Evolutionary conservation across 495 filamentous ascomycete genomes (phyloP).

Genomic region (Xylaria curta): DNA sequence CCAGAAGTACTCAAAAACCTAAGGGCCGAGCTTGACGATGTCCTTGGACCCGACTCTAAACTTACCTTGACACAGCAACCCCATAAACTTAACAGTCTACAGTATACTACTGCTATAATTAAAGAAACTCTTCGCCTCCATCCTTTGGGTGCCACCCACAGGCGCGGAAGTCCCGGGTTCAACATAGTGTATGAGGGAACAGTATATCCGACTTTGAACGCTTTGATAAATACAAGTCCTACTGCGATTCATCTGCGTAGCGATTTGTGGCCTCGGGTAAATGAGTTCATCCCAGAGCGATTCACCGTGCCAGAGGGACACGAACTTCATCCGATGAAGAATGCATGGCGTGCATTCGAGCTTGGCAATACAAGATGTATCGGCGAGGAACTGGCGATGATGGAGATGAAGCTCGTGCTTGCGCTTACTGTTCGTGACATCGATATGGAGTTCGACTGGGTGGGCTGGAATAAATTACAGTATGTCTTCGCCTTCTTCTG

Average conservation of each 20-base stretch:
- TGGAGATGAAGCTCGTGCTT: constrained; percentile 51
- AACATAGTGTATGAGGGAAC: constrained; percentile 29
- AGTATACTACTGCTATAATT: constrained; percentile 53
- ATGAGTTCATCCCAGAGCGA: constrained; percentile 50
- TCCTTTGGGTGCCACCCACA: constrained; percentile 39
- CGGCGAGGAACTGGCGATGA: constrained; percentile 56
- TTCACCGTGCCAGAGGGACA: constrained; percentile 37
- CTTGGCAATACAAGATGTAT: constrained; percentile 55
- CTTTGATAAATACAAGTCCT: constrained; percentile 38
- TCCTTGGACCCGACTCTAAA: constrained; percentile 31
- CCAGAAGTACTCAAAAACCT: constrained; percentile 42
- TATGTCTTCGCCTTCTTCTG: background rate
- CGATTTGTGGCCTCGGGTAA: constrained; percentile 36
- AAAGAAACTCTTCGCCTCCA: constrained; percentile 54
- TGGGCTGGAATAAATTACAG: background rate
- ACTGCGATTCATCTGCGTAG: constrained; percentile 37
- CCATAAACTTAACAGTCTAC: constrained; percentile 38
- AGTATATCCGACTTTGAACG: constrained; percentile 29
- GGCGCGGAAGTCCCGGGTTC: constrained; percentile 36
- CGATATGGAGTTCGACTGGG: constrained; percentile 40
- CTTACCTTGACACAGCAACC: constrained; percentile 28
- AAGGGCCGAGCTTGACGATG: constrained; percentile 48
- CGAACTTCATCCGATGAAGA: constrained; percentile 41
- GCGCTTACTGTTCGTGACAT: constrained; percentile 50
- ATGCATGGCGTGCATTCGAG: constrained; percentile 57